Conservation (phyloP, 225 moss, liverwort and hornwort genomes). For the Neckera pumila region DNA sequence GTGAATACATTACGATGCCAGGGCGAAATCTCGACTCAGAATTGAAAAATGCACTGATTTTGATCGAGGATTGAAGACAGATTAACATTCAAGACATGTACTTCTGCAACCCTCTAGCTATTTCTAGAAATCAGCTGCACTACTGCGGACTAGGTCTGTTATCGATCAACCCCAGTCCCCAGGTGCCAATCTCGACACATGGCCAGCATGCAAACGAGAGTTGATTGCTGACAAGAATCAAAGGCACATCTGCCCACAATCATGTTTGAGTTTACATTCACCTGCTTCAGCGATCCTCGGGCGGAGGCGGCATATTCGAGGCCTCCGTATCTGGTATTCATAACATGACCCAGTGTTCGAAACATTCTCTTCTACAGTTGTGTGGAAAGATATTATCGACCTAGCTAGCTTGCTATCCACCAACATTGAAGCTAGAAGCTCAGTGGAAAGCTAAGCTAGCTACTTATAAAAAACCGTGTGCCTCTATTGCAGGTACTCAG, state of each 20-base stretch:
- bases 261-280: background rate
- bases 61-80: background rate
- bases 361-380: background rate
- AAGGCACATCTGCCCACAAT: background rate
- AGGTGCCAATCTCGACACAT: constrained; percentile 1
- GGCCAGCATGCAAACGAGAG: background rate
- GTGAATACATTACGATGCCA: background rate
- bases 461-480: background rate
- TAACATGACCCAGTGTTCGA: background rate
- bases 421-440: background rate
- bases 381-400: background rate
- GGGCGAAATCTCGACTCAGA: background rate
- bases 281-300: background rate
- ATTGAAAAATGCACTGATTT: background rate
- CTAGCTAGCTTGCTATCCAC: background rate
- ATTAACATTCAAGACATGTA: background rate
- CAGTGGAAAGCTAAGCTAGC: background rate
- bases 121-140: background rate
- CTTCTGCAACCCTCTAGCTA: background rate
- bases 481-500: background rate
- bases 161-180: background rate
- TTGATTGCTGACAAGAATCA: background rate
- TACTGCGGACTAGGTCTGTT: background rate
- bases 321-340: background rate
- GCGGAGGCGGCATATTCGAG: background rate